phyloP scores from a whole-genome alignment of 2,329 filamentous ascomycete species.

The Fusarium sp. region DNA sequence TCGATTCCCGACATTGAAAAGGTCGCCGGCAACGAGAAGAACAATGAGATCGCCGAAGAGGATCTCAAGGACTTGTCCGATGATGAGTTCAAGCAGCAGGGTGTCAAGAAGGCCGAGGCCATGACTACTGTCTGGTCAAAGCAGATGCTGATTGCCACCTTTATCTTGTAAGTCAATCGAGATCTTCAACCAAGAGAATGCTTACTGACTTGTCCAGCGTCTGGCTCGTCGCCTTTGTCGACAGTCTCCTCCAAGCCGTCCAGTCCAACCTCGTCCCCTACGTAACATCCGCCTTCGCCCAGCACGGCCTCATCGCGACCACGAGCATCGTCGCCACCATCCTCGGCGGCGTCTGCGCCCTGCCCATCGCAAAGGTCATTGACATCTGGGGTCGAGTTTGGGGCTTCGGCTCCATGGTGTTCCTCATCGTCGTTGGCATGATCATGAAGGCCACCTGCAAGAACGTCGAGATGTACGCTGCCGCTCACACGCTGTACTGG shows the following conservation, averaged over 20 bases:
- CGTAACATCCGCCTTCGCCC: slow-evolving; percentile 73
- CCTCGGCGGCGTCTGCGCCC: slow-evolving; percentile 4
- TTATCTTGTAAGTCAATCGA: slow-evolving; percentile 33
- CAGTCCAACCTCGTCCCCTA: slow-evolving; percentile 68
- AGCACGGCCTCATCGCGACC: slow-evolving; percentile 75
- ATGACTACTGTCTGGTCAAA: slow-evolving; percentile 55
- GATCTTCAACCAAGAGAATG: background rate
- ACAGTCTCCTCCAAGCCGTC: slow-evolving; percentile 51
- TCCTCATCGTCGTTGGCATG: background rate
- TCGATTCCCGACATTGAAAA: slow-evolving; percentile 25
- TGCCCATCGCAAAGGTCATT: slow-evolving; percentile 14
- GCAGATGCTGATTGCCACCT: slow-evolving; percentile 47
- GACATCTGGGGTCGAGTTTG: slow-evolving; percentile 21
- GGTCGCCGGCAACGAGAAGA: slow-evolving; percentile 10
- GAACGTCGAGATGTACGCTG: slow-evolving; percentile 68
- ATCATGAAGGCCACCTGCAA: slow-evolving; percentile 2
- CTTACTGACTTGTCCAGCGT: slow-evolving; percentile 43
- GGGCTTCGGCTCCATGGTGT: slow-evolving; percentile 11
- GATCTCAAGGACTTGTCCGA: slow-evolving; percentile 15
- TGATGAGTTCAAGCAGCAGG: slow-evolving; percentile 23
- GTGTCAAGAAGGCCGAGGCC: slow-evolving; percentile 48
- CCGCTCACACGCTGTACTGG: slow-evolving; percentile 72
- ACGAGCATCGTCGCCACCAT: slow-evolving; percentile 64
- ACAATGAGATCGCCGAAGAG: slow-evolving; percentile 11
- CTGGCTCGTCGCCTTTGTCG: slow-evolving; percentile 54